These are phyloP conservation scores for Debaryomyces prosopidis DNA, from an alignment of 805 yeast genomes.

Conservation along the genomic window DNA sequence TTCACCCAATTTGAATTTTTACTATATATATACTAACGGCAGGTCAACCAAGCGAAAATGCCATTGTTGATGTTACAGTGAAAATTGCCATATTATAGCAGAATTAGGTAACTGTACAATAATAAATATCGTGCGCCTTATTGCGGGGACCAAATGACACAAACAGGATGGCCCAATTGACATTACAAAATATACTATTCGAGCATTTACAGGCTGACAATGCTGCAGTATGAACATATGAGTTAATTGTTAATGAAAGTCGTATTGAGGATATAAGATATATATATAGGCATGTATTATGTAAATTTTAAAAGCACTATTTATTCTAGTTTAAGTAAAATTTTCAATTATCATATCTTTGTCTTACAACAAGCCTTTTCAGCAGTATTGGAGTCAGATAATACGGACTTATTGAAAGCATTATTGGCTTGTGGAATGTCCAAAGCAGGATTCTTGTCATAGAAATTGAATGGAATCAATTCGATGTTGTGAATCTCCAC, in stretches of 20 bases:
- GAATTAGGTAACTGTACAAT: too few species aligned
- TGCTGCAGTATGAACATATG: too few species aligned
- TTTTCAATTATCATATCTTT: conserved; percentile 19
- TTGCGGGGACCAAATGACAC: too few species aligned
- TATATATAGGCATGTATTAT: background rate
- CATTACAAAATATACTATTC: too few species aligned
- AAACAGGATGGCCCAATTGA: too few species aligned
- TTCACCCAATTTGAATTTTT: background rate
- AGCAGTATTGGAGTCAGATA: conserved; percentile 21
- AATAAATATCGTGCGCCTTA: too few species aligned
- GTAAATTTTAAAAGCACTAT: background rate
- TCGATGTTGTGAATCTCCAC: conserved; percentile 70
- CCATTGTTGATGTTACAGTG: too few species aligned
- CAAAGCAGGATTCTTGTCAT: conserved; percentile 74
- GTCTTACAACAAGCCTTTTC: conserved; percentile 38
- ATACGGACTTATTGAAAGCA: conserved; percentile 62
- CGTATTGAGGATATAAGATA: background rate
- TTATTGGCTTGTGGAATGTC: conserved; percentile 75
- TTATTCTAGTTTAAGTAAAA: background rate
- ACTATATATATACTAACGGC: background rate
- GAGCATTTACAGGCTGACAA: too few species aligned
- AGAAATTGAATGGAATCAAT: conserved; percentile 72
- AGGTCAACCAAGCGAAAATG: too few species aligned
- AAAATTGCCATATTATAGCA: too few species aligned
- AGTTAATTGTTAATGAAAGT: too few species aligned